Base-by-base conservation (phyloP, 495 filamentous ascomycete species). In the Penicillium psychrofluorescens region DNA sequence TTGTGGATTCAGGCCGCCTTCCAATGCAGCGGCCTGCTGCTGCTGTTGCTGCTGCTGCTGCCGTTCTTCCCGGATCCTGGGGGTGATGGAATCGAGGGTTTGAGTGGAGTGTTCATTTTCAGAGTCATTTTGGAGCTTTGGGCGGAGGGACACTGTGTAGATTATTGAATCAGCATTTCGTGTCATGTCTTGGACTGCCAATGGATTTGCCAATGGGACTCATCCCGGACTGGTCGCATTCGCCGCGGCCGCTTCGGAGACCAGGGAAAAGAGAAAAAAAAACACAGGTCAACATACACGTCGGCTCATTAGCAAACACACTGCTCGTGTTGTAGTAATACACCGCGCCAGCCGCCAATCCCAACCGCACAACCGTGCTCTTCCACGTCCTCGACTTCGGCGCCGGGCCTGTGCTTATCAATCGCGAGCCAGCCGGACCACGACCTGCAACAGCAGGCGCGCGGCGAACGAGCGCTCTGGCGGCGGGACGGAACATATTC, bases 251-350 rank as follows among this genome's bases (percentile, higher is more conserved):
- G 6, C 22, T 22, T 49, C 45, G 43, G 38, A 31, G 32, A 27
- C 7, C 30, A 27, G 13, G 36, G 29, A 38, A 27, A 40, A 35
- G 28, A 28, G 45, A 35, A 35, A 15, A 3, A 46, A 35, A 35
- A 15, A 3, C 7, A 11, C 33, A 14, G 29, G 10, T 31, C 34
- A n/a, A 69, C 84, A 45, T 75, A 95, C 91, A 77, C 42, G 76
- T 67, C 29, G 84, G 79, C 65, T 90, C 80, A 58, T 96, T 83
- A 10, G 90, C 85, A 64, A 98, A 97, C 32, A 85, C 71, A 49
- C 77, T 77, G 61, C 81, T 90, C 34, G 89, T 96, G 66, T 89
- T 90, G 64, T 96, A 98, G 59, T 82, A 95, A 71, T 96, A 98
- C 29, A 95, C 61, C n/a, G 79, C 78, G 15, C 71, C 89, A 39